phyloP scores from a whole-genome alignment of 2,329 filamentous ascomycete genomes.

The Aspergillus puulaauensis region DNA sequence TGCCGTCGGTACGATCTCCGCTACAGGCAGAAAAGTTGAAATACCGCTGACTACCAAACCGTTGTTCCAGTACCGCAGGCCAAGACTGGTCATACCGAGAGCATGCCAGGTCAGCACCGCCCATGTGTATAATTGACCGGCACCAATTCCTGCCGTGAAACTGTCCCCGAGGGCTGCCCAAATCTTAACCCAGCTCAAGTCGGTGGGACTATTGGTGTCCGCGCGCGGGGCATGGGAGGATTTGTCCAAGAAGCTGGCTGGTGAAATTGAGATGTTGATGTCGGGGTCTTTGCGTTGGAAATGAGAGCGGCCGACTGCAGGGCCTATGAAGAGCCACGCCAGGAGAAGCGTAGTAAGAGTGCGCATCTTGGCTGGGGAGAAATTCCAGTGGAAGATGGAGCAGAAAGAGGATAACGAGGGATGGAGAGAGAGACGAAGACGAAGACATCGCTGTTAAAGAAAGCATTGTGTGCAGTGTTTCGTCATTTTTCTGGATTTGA shows the following conservation, averaged over 20 bases:
- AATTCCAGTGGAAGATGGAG: not conserved
- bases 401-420: no score
- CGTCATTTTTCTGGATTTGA: no score
- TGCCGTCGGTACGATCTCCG: constrained; percentile 2
- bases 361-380: not conserved
- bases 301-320: not conserved
- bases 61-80: not conserved
- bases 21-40: constrained; percentile 11
- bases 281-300: not conserved
- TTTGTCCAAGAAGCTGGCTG: not conserved
- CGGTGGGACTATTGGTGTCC: not conserved
- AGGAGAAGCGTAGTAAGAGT: not conserved
- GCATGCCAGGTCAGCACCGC: constrained; percentile 28
- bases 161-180: constrained; percentile 42
- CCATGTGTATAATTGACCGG: constrained; percentile 22
- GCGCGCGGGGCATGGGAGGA: not conserved
- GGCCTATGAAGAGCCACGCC: not conserved
- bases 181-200: constrained; percentile 28
- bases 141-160: constrained; percentile 39
- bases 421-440: not conserved
- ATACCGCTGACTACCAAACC: not conserved
- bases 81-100: constrained; percentile 14
- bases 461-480: no score
- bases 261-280: not conserved
- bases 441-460: not conserved